Evolutionary conservation across 257 asterid genomes (phyloP).

Genomic region (Craterostigma plantagineum): DNA sequence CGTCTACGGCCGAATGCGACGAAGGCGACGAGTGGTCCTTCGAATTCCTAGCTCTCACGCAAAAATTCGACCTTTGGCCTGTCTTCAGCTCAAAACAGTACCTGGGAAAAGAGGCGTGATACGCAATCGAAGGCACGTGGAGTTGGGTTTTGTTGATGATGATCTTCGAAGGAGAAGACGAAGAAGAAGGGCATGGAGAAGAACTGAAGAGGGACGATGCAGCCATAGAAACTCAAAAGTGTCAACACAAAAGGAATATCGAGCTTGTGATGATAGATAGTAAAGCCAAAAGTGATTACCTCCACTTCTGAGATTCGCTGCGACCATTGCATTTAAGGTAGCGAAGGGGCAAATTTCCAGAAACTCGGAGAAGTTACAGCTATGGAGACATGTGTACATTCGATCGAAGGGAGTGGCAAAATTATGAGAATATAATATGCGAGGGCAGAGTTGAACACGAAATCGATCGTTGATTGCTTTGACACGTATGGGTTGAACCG

Average conservation of each 20-base stretch:
- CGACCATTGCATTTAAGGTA: conserved; percentile 8
- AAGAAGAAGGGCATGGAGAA: conserved; percentile 18
- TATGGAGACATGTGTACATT: no score
- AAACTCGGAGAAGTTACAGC: conserved; percentile 28
- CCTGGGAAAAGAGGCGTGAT: conserved; percentile 13
- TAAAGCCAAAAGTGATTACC: neutral
- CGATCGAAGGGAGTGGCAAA: no score
- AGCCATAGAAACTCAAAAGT: conserved; percentile 27
- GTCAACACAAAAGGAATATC: no score
- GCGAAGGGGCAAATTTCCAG: conserved; percentile 22
- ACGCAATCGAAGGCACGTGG: conserved; percentile 4
- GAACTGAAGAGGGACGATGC: conserved; percentile 22
- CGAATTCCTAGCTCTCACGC: conserved; percentile 31
- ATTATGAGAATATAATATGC: no score
- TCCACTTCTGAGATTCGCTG: no score
- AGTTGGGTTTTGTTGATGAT: conserved; percentile 9
- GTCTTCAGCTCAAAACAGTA: conserved; percentile 12
- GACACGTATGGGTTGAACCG: no score
- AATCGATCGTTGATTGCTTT: no score
- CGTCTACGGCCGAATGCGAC: conserved; percentile 35
- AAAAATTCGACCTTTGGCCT: conserved; percentile 28
- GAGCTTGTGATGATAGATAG: no score
- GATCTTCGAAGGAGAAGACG: neutral
- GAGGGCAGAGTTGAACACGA: no score
- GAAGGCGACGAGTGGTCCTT: conserved; percentile 23